Percentiles rank a stretch among this genome's conserved stretches.
These are phyloP conservation scores for Cymodocea nodosa DNA, from an alignment of 116 monocot species.

Conservation along the genomic window DNA sequence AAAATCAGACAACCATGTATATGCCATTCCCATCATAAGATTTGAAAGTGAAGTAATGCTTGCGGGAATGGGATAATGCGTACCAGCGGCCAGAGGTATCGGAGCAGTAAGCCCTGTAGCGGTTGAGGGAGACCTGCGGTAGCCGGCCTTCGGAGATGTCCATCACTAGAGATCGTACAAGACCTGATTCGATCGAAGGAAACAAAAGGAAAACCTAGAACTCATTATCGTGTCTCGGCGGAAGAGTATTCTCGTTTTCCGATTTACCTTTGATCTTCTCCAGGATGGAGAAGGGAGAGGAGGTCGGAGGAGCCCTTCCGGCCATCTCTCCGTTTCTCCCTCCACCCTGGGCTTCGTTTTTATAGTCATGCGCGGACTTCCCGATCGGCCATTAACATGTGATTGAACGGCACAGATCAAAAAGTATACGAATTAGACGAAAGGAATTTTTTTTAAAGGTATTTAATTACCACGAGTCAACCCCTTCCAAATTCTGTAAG, in stretches of 20 bases:
- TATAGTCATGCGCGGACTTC: too few relatives aligned
- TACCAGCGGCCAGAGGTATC: slow-evolving; percentile 31
- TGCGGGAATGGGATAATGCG: too few relatives aligned
- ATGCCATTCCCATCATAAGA: too few relatives aligned
- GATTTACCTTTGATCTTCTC: slow-evolving; percentile 9
- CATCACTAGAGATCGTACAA: slow-evolving; percentile 17
- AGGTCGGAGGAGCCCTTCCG: neutral
- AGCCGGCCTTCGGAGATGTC: slow-evolving; percentile 28
- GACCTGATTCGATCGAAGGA: slow-evolving; percentile 4
- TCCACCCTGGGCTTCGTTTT: neutral
- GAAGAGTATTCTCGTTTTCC: neutral
- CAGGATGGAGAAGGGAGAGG: neutral
- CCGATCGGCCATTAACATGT: neutral
- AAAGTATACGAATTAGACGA: neutral
- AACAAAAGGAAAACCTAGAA: neutral
- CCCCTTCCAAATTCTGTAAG: too few relatives aligned
- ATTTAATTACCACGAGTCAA: too few relatives aligned
- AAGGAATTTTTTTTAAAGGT: too few relatives aligned
- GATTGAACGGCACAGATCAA: neutral
- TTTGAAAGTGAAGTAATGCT: too few relatives aligned
- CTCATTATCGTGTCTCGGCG: neutral
- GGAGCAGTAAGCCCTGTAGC: slow-evolving; percentile 44
- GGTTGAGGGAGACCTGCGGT: slow-evolving; percentile 28
- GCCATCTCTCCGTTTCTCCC: neutral
- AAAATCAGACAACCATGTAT: neutral